phyloP scores from a whole-genome alignment of 331 rosid species.

The Pyracantha coccinea region DNA sequence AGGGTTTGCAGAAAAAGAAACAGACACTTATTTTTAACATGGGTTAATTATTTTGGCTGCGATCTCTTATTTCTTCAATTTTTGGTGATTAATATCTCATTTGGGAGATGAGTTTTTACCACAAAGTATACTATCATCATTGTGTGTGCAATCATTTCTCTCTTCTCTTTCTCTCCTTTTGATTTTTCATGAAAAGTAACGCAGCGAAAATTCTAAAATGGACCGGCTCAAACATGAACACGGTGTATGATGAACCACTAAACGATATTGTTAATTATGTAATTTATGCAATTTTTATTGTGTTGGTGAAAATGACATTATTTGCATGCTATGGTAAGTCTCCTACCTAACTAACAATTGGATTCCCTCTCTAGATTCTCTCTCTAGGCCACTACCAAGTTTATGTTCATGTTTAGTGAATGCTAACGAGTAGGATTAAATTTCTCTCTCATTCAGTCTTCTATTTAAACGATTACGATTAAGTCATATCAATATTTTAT shows the following conservation, averaged over 20 bases:
- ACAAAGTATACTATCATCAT: conserved; percentile 48
- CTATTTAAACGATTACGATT: rapidly evolving
- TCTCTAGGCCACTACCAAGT: conserved; percentile 31
- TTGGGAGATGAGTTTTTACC: no score
- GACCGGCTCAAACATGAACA: not conserved
- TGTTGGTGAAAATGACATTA: conserved; percentile 31
- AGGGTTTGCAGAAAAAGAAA: conserved; percentile 53
- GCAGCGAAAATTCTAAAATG: not conserved
- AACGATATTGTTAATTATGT: conserved; percentile 2
- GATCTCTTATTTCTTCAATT: conserved; percentile 3
- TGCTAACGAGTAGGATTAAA: no score
- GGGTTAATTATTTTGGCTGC: conserved; percentile 23
- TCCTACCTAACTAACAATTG: conserved; percentile 49
- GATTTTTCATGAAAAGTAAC: not conserved
- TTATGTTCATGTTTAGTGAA: not conserved
- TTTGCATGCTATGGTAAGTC: conserved; percentile 35
- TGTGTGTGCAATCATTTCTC: conserved; percentile 41
- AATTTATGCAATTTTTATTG: conserved; percentile 15
- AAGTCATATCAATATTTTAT: no score
- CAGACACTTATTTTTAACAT: conserved; percentile 32
- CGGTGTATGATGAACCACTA: not conserved
- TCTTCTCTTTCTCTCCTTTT: no score
- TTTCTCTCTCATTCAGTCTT: no score
- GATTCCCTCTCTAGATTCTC: not conserved
- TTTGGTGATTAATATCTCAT: not conserved